Evolutionary conservation across 352 stramenopile species (phyloP).

Genomic region (Globisporangium paroecandrum): DNA sequence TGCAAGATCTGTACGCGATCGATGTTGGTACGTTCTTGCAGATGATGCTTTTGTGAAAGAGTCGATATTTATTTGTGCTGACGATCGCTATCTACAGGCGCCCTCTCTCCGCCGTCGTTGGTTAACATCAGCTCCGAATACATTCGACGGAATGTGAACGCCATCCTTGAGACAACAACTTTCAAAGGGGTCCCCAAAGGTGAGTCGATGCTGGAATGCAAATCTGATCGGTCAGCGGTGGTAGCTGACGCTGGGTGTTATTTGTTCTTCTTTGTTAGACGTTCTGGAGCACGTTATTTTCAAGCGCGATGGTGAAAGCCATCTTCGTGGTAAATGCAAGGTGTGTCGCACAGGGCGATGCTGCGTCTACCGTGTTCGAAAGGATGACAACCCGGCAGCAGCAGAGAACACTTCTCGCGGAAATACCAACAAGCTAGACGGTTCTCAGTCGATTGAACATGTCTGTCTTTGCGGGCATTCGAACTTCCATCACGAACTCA

Average conservation of each 20-base stretch:
- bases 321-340: slow-evolving; percentile 73
- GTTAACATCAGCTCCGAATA: slow-evolving; percentile 73
- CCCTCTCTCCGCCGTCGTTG: slow-evolving; percentile 63
- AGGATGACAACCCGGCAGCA: slow-evolving; percentile 27
- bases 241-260: neutral
- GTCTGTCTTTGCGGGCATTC: slow-evolving; percentile 71
- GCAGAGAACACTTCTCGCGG: slow-evolving; percentile 10
- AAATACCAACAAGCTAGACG: slow-evolving; percentile 27
- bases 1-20: slow-evolving; percentile 85
- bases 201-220: slow-evolving; percentile 6
- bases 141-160: slow-evolving; percentile 60
- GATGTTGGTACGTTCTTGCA: slow-evolving; percentile 45
- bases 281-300: slow-evolving; percentile 79
- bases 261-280: slow-evolving; percentile 27
- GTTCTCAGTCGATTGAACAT: slow-evolving; percentile 25
- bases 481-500: slow-evolving; percentile 68
- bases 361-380: slow-evolving; percentile 48
- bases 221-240: neutral
- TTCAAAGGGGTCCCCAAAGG: slow-evolving; percentile 73
- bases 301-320: slow-evolving; percentile 58
- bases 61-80: neutral
- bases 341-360: slow-evolving; percentile 64
- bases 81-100: slow-evolving; percentile 20
- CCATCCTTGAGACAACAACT: slow-evolving; percentile 58
- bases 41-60: neutral